Base-by-base conservation (phyloP, 179 eudicot genomes). In the Vitellaria paradoxa region DNA sequence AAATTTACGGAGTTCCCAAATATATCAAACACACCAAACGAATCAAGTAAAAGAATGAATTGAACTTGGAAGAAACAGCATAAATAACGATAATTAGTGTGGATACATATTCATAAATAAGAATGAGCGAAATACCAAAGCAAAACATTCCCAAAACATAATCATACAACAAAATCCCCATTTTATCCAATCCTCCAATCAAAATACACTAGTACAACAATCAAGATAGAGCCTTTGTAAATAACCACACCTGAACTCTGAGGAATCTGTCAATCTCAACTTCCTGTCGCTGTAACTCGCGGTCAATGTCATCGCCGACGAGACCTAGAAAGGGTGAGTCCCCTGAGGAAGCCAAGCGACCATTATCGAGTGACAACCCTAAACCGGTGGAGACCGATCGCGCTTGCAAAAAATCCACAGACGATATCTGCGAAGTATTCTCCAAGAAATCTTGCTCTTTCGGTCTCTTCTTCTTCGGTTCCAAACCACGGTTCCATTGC, bases 371-470 rank as follows among this genome's bases (percentile, higher is more conserved):
- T 0, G 93, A 88, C 18, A 90, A 74, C 26, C 87, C 90, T 62
- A 90, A 74, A 15, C 93, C 91, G 0, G 91, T 90, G 6, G 93
- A 90, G 21, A 90, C 91, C 2, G 91, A 82, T 45, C 86, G 81
- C 14, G 89, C 80, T 79, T 89, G 91, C 70, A 90, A 76, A 65
- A 90, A 81, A 82, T 88, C 89, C 71, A 77, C 79, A 7, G 88
- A 82, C 6, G 91, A 89, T 15, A 89, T 68, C 80, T 88, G 91
- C 0, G 93, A 86, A 73, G 87, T 84, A 37, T 86, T 86, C 68
- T 88, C 91, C 83, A 88, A 79, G 61, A 90, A 90, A 76, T 83
- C 85, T 74, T 84, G 87, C 79, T 88, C 93, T 72, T 85, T 90
- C 42, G 85, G 79, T 61, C 82, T 79, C 84, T 78, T 89, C 26